Conservation (phyloP, 2,329 filamentous ascomycete genomes). For the Sclerotinia borealis region DNA sequence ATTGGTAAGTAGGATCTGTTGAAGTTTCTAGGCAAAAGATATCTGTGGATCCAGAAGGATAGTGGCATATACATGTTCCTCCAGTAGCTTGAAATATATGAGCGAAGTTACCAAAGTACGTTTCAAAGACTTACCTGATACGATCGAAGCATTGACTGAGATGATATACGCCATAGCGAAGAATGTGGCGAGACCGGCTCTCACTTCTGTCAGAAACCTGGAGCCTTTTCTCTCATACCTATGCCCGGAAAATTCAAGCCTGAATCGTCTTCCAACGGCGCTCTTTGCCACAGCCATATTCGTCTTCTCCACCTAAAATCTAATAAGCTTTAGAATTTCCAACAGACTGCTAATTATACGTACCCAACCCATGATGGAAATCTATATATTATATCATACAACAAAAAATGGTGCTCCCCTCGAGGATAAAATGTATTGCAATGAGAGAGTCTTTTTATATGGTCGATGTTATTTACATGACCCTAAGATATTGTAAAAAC, state of each 20-base stretch:
- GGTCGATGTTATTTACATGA: conserved; percentile 2
- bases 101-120: background rate
- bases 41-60: conserved; percentile 12
- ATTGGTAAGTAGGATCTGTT: conserved; percentile 46
- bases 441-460: background rate
- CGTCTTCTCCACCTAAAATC: conserved; percentile 51
- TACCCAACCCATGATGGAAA: conserved; percentile 30
- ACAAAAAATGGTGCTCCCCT: background rate
- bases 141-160: conserved; percentile 49
- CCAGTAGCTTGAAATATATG: conserved; percentile 16
- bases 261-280: conserved; percentile 66
- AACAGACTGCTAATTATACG: conserved; percentile 10
- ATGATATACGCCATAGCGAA: conserved; percentile 71
- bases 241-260: conserved; percentile 76
- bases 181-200: conserved; percentile 72
- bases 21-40: conserved; percentile 16
- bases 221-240: conserved; percentile 51
- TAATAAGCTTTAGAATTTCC: conserved; percentile 26
- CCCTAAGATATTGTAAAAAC: no score
- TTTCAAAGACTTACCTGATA: conserved; percentile 23
- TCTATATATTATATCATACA: background rate
- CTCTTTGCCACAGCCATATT: conserved; percentile 51
- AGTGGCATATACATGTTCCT: conserved; percentile 18
- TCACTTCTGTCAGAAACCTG: conserved; percentile 75
- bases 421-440: background rate